phyloP scores from a whole-genome alignment of 192 early-diverging fungal species.

The Backusella tarrabulga region DNA sequence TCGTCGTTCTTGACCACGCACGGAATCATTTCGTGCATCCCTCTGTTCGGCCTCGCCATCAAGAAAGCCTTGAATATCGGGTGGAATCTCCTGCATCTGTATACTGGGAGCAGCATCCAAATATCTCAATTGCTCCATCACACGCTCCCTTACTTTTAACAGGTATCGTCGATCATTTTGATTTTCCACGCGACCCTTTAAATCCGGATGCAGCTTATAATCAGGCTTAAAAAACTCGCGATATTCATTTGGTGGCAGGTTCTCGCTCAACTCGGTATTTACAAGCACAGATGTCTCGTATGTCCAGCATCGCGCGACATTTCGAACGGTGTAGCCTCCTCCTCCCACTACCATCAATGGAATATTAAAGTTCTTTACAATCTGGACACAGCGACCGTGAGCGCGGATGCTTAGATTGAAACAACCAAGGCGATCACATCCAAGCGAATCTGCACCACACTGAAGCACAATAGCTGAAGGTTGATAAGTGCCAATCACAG shows the following conservation, averaged over 20 bases:
- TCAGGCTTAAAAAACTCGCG: conserved; percentile 89
- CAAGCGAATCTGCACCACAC: conserved; percentile 73
- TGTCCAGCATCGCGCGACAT: conserved; percentile 93
- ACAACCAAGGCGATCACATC: conserved; percentile 52
- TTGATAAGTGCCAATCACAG: conserved; percentile 68
- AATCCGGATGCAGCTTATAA: conserved; percentile 84
- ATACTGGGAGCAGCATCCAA: conserved; percentile 90
- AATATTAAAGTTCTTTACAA: conserved; percentile 77
- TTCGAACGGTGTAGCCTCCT: conserved; percentile 89
- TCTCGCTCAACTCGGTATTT: conserved; percentile 69
- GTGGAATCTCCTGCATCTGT: conserved; percentile 90
- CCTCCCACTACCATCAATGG: conserved; percentile 83
- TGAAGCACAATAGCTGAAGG: conserved; percentile 90
- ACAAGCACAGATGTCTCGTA: conserved; percentile 88
- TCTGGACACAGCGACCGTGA: conserved; percentile 76
- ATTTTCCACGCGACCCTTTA: conserved; percentile 82
- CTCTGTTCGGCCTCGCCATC: conserved; percentile 55
- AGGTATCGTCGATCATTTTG: conserved; percentile 86
- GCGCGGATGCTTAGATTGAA: conserved; percentile 62
- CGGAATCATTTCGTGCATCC: conserved; percentile 43
- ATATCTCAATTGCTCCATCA: conserved; percentile 88
- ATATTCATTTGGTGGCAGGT: conserved; percentile 72
- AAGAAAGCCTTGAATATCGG: conserved; percentile 54
- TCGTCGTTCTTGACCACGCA: conserved; percentile 23
- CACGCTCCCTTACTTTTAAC: conserved; percentile 59